Base-by-base conservation (phyloP, 495 filamentous ascomycete genomes). In the Clohesyomyces aquaticus region DNA sequence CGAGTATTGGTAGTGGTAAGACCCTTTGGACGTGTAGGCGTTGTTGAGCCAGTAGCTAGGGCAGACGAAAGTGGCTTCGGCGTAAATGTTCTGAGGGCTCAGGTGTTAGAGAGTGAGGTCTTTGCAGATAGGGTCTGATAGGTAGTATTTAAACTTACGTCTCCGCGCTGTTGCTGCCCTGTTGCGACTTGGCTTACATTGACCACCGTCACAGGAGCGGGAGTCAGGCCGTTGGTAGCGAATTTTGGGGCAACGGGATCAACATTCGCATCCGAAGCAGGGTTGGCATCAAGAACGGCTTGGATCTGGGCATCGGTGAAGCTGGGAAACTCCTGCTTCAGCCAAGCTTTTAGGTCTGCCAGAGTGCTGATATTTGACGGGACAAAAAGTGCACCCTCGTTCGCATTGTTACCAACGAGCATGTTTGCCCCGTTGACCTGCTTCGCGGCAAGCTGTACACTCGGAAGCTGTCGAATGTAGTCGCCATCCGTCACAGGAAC, bases 1-100 rank as follows among this genome's bases (percentile, higher is more conserved):
- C n/a, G 79, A 84, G 71, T 83, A 88, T 72, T 88, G 81, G 64
- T 87, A 88, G 38, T 82, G 80, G 75, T 78, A 88, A 21, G 73
- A 63, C 70, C 62, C 58, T 11, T 69, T 63, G 51, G 55, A 28
- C n/a, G 74, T 66, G 68, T 83, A 88, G 16, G 83, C 85, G 27
- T 82, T 78, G 9, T 83, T 84, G 35, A 88, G 75, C 85, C 84
- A 89, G 69, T 86, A 82, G 0, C 83, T 77, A 0, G 85, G 83
- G 63, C 85, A 89, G 64, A 77, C 75, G 55, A 88, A 87, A 6
- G 78, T 83, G 12, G 79, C 81, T 71, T 89, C 87, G 56, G 81
- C 82, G 54, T 81, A 83, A 55, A 88, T 75, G 70, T 85, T 84
- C 75, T 81, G 26, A 23, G 61, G 21, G 19, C 42, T 46, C 3